A percentile compares a stretch with the other conserved stretches of the same genome.
Evolutionary conservation across 768 basidiomycete genomes (phyloP).

Genomic region (Mycena alexandri): DNA sequence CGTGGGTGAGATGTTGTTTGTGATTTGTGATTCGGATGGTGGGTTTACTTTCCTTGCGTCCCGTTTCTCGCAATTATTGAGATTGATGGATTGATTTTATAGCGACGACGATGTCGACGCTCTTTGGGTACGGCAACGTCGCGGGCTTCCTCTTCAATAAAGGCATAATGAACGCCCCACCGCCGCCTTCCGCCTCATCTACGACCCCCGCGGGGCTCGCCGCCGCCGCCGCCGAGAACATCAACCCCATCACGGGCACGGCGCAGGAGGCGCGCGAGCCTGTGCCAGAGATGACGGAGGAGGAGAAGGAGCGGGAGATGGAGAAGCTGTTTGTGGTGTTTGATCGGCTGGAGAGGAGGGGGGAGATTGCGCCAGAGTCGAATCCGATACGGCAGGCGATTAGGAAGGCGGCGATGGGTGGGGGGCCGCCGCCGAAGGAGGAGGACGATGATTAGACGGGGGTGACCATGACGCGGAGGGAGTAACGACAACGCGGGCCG

Average conservation of each 20-base stretch:
- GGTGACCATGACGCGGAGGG: too few species aligned
- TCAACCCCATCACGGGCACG: constrained; percentile 92
- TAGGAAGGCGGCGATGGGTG: constrained; percentile 47
- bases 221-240: constrained; percentile 56
- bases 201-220: constrained; percentile 50
- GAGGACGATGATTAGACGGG: too few species aligned
- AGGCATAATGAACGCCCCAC: constrained; percentile 79
- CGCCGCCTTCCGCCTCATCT: constrained; percentile 44
- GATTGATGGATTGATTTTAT: too few species aligned
- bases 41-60: too few species aligned
- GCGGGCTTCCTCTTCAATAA: constrained; percentile 95
- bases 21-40: constrained; percentile 80
- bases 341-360: constrained; percentile 85
- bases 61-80: too few species aligned
- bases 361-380: constrained; percentile 71
- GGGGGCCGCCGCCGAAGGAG: too few species aligned
- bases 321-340: constrained; percentile 94
- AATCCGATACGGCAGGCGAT: constrained; percentile 84
- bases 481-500: too few species aligned
- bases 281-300: constrained; percentile 83
- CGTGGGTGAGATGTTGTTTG: constrained; percentile 89
- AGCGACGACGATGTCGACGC: constrained; percentile 78
- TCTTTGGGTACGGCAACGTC: constrained; percentile 95
- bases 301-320: constrained; percentile 95
- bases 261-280: constrained; percentile 56